Percentiles rank a stretch among this genome's conserved stretches.
Evolutionary conservation across 768 basidiomycete species (phyloP).

Genomic region (Lactifluus hygrophoroides): DNA sequence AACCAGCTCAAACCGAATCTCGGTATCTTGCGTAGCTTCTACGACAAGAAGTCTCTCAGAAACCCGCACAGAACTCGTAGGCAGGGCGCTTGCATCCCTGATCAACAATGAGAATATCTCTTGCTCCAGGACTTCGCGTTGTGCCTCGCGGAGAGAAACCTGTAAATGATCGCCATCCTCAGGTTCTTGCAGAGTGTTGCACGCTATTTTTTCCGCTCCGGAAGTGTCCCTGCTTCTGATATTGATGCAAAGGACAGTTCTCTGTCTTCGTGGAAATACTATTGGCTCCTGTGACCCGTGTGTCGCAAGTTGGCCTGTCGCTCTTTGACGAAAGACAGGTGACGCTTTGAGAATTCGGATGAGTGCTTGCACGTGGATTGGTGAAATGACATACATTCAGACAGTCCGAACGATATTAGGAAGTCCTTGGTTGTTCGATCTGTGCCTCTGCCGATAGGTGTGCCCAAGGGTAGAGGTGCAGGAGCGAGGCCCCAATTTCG

Average conservation of each 20-base stretch:
- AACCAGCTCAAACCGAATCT: slow-evolving; percentile 69
- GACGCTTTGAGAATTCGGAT: slow-evolving; percentile 40
- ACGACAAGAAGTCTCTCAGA: slow-evolving; percentile 71
- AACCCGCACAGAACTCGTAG: slow-evolving; percentile 68
- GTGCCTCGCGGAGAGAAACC: slow-evolving; percentile 45
- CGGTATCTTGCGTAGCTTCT: slow-evolving; percentile 63
- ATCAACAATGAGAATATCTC: slow-evolving; percentile 73
- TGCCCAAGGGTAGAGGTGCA: slow-evolving; percentile 65
- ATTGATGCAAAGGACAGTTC: slow-evolving; percentile 54
- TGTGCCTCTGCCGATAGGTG: slow-evolving; percentile 63
- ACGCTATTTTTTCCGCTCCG: slow-evolving; percentile 23
- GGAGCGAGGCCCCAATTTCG: slow-evolving; percentile 78
- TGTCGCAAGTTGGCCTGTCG: slow-evolving; percentile 59
- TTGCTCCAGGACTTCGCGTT: slow-evolving; percentile 68
- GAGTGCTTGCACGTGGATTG: slow-evolving; percentile 1
- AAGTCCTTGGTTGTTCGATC: slow-evolving; percentile 80
- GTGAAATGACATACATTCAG: slow-evolving; percentile 56
- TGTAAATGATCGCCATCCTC: slow-evolving; percentile 30
- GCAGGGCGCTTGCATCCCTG: slow-evolving; percentile 65
- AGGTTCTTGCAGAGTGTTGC: neutral
- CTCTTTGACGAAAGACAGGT: slow-evolving; percentile 51
- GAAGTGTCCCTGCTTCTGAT: slow-evolving; percentile 31
- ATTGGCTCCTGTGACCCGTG: slow-evolving; percentile 27
- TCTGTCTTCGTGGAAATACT: slow-evolving; percentile 45
- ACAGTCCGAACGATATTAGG: slow-evolving; percentile 68